Evolutionary conservation across 2,329 filamentous ascomycete genomes (phyloP), one percentile per base, ranked within the genome.

Genomic region (Pestalotiopsis fici): DNA sequence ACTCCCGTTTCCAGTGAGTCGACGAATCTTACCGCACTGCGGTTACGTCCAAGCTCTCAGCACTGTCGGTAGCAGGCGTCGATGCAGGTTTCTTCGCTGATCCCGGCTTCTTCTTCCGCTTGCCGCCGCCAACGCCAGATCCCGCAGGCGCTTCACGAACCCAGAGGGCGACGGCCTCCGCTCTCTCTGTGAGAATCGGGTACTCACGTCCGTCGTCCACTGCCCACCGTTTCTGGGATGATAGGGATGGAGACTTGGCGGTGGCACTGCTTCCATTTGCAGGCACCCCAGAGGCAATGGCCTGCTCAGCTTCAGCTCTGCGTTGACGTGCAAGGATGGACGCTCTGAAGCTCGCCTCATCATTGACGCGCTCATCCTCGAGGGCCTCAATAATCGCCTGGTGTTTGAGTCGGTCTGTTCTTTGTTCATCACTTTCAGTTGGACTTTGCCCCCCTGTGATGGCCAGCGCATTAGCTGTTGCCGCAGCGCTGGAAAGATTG

Each of bases 141-240:
- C 73, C 73, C 25, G 76, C 69, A 5, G 87, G 88, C 0, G 87
- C 88, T 67, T 90, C 85, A 61, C 80, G 80, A 25, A 95, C 86
- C 93, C 93, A 96, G 55, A 87, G 81, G 0, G 89, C 87, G 67
- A 95, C 88, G 21, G 87, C 86, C 60, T 88, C 85, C 0, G 92
- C 92, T 25, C 93, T 85, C 70, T 92, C 90, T 1, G 91, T 93
- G 21, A 86, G 84, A 70, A 93, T 89, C 2, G 88, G 88, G 75
- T 92, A 92, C 70, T 93, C 91, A 73, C 88, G 88, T 0, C 86
- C 87, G 68, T 91, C 88, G 64, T 91, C 90, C 66, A 88, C 84
- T 4, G 87, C 85, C 88, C 88, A 91, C 9, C 88, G 81, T 72
- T 89, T 90, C 12, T 73, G 72, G 1, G 69, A 68, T 11, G 70